Base-by-base conservation (phyloP, 208 protist genomes). In the Acanthamoeba polyphaga region DNA sequence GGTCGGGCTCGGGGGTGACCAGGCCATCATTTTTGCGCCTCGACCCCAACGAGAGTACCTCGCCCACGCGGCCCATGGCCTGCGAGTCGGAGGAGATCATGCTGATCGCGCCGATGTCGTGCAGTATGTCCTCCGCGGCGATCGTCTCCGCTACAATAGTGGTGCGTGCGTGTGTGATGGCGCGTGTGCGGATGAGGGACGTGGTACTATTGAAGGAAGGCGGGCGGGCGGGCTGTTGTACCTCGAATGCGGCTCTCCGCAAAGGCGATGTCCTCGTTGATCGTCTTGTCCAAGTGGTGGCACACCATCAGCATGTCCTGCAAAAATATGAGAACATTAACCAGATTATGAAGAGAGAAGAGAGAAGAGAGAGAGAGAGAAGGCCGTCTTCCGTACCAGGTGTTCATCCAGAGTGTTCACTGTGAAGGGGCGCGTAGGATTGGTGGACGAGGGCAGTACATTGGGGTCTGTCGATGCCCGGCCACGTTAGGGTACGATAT, bases 21-120 rank as follows among this genome's bases (percentile, higher is more conserved):
- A 34, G 34, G 34, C 34, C 34, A 34, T 34, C 34, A 34, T 34
- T 34, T 34, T 34, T 34, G 34, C 34, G 34, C 34, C 34, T 34
- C 34, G 34, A 34, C 34, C 34, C 34, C 34, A 34, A 34, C 34
- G 34, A 34, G 13, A 55, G 51, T 15, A 97, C 96, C 89, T 97
- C 96, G 29, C 96, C 96, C 1, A 97, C 92, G 49, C 96, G 66
- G 27, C 96, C 96, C 95, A 96, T 95, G 24, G 95, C 96, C 76
- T 97, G 96, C 32, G 96, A 97, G 91, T 97, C 96, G 43, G 95
- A 96, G 53, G 96, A 96, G 49, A 97, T 97, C 68, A 97, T 97
- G 43, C 93, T 95, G 74, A 97, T 96, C 17, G 96, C 96, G 38
- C 96, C 95, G 46, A 96, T 87, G 80, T 96, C 96, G 62, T 97